A percentile compares a stretch with the other conserved stretches of the same genome.
phyloP scores from a whole-genome alignment of 2,329 filamentous ascomycete species.

The Berkeleyomyces rouxiae region DNA sequence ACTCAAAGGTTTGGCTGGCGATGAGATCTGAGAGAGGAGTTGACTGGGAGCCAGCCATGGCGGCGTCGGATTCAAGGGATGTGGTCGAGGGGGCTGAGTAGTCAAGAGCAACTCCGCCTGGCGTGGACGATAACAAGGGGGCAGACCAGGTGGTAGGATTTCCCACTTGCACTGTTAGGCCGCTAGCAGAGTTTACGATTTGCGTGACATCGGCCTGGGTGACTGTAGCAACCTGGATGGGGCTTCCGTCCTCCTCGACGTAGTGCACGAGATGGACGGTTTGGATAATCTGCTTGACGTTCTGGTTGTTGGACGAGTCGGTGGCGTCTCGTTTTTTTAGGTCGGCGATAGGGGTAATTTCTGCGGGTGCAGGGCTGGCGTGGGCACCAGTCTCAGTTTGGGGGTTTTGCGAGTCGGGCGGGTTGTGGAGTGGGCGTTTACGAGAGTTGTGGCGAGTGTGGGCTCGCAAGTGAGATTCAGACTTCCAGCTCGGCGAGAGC shows the following conservation, averaged over 20 bases:
- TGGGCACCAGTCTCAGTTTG: not conserved
- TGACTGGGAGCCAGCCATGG: not conserved
- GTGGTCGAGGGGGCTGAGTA: constrained; percentile 19
- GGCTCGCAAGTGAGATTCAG: constrained; percentile 4
- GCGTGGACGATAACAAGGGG: not conserved
- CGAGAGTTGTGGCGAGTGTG: constrained; percentile 13
- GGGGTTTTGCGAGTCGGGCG: not conserved
- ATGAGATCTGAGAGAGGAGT: constrained; percentile 6
- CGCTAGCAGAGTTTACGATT: constrained; percentile 22
- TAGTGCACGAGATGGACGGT: constrained; percentile 39
- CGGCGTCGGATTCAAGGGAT: not conserved
- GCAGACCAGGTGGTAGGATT: constrained; percentile 2
- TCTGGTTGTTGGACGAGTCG: not conserved
- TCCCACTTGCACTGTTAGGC: constrained; percentile 20
- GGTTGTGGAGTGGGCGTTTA: constrained; percentile 13
- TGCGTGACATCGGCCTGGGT: constrained; percentile 24
- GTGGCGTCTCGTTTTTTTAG: not conserved
- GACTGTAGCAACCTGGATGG: constrained; percentile 29
- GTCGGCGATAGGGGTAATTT: not conserved
- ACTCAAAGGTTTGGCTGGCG: constrained; percentile 8
- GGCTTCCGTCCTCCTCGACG: constrained; percentile 31
- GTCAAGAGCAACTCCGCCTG: not conserved
- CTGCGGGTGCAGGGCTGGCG: not conserved
- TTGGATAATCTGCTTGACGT: constrained; percentile 32
- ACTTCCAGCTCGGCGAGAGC: constrained; percentile 5